Evolutionary conservation across 1,284 basidiomycete species (phyloP).

Genomic region (Phellopilus nigrolimitatus): DNA sequence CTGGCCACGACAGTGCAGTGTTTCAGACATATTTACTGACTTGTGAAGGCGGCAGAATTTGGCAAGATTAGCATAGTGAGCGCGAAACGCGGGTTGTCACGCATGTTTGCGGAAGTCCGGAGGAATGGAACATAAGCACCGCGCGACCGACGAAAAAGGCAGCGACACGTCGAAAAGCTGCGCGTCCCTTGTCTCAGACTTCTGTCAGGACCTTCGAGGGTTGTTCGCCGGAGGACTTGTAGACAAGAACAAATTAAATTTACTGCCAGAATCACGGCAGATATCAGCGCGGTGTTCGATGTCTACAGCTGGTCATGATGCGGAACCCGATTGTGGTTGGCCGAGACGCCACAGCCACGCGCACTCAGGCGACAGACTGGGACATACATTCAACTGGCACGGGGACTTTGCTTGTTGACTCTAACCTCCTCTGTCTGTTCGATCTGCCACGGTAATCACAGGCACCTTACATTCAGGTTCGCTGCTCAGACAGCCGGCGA

Average conservation of each 20-base stretch:
- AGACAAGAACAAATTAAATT: constrained; percentile 1
- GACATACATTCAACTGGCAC: not conserved
- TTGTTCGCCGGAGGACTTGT: constrained; percentile 1
- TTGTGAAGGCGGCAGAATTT: not conserved
- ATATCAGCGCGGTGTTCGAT: constrained; percentile 4
- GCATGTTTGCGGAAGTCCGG: constrained; percentile 3
- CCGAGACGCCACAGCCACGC: constrained; percentile 5
- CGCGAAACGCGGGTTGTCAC: not conserved
- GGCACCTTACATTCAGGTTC: not conserved
- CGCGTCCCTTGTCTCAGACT: not conserved
- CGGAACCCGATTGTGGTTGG: not conserved
- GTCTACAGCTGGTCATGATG: not conserved
- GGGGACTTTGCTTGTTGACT: not conserved
- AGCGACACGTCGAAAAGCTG: constrained; percentile 1
- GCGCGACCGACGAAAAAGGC: constrained; percentile 2
- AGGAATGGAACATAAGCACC: not conserved
- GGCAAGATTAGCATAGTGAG: not conserved
- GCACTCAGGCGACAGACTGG: not conserved
- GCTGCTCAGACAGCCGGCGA: constrained; percentile 1
- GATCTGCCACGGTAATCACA: not conserved
- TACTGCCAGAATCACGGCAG: not conserved
- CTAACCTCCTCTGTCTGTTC: not conserved
- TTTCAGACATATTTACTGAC: constrained; percentile 7
- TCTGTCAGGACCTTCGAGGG: constrained; percentile 3
- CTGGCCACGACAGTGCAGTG: not conserved